These are phyloP conservation scores for Sphaerulina vaccinii DNA, from an alignment of 2,329 filamentous ascomycete genomes.

Conservation along the genomic window DNA sequence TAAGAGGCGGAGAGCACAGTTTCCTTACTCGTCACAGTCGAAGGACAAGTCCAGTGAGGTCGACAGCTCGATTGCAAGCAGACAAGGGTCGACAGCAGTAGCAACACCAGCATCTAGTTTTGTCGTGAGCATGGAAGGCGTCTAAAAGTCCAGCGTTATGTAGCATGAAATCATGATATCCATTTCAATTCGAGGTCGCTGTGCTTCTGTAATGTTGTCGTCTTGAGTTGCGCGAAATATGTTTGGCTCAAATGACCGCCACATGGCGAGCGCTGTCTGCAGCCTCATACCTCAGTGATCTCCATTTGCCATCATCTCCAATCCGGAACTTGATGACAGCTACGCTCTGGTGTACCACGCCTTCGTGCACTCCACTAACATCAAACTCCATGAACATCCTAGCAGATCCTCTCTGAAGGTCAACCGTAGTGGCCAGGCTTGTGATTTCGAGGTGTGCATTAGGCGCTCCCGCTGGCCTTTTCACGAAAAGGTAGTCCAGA, in stretches of 20 bases:
- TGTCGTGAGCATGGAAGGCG: not conserved
- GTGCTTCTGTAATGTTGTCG: not conserved
- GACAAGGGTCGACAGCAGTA: not conserved
- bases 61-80: not conserved
- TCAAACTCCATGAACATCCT: conserved; percentile 3
- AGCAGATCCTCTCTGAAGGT: not conserved
- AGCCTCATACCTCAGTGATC: not conserved
- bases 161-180: not conserved
- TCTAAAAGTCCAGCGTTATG: not conserved
- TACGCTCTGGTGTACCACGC: not conserved
- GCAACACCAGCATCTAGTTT: not conserved
- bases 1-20: conserved; percentile 5
- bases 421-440: not conserved
- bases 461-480: not conserved
- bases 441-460: not conserved
- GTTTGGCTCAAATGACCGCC: not conserved
- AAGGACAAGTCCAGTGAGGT: not conserved
- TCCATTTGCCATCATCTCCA: not conserved
- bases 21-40: not conserved
- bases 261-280: not conserved
- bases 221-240: not conserved
- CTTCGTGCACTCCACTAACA: not conserved
- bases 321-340: not conserved
- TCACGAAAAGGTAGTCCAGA: not conserved
- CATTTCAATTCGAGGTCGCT: not conserved